Percentiles rank a stretch among this genome's conserved stretches.
phyloP scores from a whole-genome alignment of 2,329 filamentous ascomycete species.

The Diaporthe australafricana region DNA sequence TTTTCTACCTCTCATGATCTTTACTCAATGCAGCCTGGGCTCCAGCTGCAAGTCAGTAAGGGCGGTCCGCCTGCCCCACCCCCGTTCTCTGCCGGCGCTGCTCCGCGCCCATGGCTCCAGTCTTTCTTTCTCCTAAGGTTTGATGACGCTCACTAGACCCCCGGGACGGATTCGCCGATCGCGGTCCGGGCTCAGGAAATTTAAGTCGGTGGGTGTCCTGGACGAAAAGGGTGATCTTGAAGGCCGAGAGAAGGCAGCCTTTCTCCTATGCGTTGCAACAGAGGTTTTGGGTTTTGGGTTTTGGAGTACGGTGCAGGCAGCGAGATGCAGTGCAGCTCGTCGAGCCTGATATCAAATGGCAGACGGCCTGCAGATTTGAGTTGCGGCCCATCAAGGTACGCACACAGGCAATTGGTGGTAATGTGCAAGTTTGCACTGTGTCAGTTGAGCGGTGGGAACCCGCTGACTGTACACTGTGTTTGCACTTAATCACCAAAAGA shows the following conservation, averaged over 20 bases:
- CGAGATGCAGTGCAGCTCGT: neutral
- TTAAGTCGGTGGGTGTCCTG: neutral
- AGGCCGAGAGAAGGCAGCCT: neutral
- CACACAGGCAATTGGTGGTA: neutral
- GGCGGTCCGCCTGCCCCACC: constrained; percentile 8
- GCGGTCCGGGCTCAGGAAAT: constrained; percentile 27
- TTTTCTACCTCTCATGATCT: constrained; percentile 11
- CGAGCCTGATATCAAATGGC: neutral
- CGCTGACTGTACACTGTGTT: neutral
- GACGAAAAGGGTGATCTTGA: neutral
- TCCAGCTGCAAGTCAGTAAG: constrained; percentile 8
- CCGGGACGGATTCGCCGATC: constrained; percentile 25
- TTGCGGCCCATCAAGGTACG: neutral
- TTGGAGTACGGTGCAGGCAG: neutral
- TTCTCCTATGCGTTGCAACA: neutral
- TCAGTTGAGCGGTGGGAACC: neutral
- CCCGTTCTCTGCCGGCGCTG: constrained; percentile 16
- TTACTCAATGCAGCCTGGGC: constrained; percentile 15
- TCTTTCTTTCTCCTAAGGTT: neutral
- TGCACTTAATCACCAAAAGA: neutral
- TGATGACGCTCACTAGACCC: constrained; percentile 10
- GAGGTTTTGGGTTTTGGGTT: too few relatives aligned
- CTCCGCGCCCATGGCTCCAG: constrained; percentile 17
- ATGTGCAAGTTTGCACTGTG: neutral
- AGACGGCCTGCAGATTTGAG: neutral